Conservation (phyloP, 75 land plant species). For the Pinus taeda region DNA sequence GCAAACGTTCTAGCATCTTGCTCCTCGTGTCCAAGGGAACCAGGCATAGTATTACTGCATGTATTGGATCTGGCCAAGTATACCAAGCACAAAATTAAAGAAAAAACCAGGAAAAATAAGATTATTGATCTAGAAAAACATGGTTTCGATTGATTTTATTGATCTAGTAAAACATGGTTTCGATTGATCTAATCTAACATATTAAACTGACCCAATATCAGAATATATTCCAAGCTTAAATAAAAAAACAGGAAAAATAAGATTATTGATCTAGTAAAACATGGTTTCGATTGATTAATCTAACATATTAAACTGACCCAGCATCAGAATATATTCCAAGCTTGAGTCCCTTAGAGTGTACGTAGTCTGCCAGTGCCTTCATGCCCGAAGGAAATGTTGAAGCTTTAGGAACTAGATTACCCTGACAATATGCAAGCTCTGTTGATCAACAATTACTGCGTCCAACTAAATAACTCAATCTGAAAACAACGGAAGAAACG, state of each 20-base stretch:
- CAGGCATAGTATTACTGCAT: constrained; percentile 72
- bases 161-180: too few relatives aligned
- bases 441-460: not conserved
- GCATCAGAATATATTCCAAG: constrained; percentile 58
- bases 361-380: constrained; percentile 58
- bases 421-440: constrained; percentile 14
- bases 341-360: constrained; percentile 49
- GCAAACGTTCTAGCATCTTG: constrained; percentile 89
- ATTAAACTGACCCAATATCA: constrained; percentile 35
- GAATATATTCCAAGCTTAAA: constrained; percentile 49
- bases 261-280: too few relatives aligned
- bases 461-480: not conserved
- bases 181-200: not conserved
- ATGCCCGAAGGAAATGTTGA: constrained; percentile 52
- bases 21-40: constrained; percentile 79
- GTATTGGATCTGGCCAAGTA: constrained; percentile 32
- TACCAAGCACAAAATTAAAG: too few relatives aligned
- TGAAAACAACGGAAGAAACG: not conserved
- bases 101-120: too few relatives aligned
- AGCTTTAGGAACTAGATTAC: constrained; percentile 28
- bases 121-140: too few relatives aligned
- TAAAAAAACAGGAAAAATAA: too few relatives aligned
- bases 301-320: constrained; percentile 18
- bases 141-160: not conserved
- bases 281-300: not conserved